These are phyloP conservation scores for Tilletia horrida DNA, from an alignment of 1,284 basidiomycete genomes.

Conservation along the genomic window DNA sequence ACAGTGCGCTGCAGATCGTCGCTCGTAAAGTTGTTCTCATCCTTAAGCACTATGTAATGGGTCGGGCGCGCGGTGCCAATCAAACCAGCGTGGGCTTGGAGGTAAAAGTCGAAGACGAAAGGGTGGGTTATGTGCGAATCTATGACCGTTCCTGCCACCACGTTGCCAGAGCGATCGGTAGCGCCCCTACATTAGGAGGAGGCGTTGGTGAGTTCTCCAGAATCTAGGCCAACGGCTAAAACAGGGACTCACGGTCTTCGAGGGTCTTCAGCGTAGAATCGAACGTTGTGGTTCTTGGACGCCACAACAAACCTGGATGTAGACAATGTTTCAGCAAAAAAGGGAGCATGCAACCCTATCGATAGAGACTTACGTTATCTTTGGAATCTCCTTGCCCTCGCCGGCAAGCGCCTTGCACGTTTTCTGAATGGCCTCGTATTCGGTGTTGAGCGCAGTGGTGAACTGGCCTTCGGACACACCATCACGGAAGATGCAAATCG, in stretches of 20 bases:
- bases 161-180: conserved; percentile 58
- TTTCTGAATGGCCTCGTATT: conserved; percentile 54
- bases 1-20: conserved; percentile 51
- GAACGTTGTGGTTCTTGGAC: conserved; percentile 55
- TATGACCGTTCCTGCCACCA: conserved; percentile 55
- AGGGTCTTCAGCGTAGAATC: conserved; percentile 55
- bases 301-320: conserved; percentile 33
- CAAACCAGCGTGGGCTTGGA: conserved; percentile 48
- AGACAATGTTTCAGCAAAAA: background rate
- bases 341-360: background rate
- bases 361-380: conserved; percentile 50
- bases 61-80: conserved; percentile 57
- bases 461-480: conserved; percentile 60
- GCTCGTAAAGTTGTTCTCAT: conserved; percentile 56
- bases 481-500: conserved; percentile 58
- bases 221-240: background rate
- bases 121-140: conserved; percentile 57
- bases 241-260: conserved; percentile 21
- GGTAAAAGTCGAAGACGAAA: conserved; percentile 56
- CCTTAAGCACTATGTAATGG: conserved; percentile 55
- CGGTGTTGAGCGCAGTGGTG: conserved; percentile 56
- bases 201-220: no score
- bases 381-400: conserved; percentile 48
- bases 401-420: conserved; percentile 25
- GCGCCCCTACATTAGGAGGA: background rate